Percentiles rank a stretch among this genome's conserved stretches.
phyloP scores from a whole-genome alignment of 2,329 filamentous ascomycete species.

The Thermothelomyces thermophilus region DNA sequence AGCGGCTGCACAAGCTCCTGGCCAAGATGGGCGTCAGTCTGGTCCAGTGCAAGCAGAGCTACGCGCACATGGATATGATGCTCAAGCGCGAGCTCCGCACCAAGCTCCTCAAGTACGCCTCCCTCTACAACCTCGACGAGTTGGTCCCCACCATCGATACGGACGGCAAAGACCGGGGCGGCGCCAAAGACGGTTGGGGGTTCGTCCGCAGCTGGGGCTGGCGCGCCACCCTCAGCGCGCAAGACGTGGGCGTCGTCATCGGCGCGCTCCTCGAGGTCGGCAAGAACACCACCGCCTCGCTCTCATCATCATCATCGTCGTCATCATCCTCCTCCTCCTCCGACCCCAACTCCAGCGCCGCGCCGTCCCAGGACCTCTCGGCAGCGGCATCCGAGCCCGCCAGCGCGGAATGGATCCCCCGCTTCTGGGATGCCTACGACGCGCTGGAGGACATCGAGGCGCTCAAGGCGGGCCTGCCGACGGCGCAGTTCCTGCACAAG shows the following conservation, averaged over 20 bases:
- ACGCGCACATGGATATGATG: constrained; percentile 98
- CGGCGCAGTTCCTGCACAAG: constrained; percentile 81
- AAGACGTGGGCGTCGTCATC: constrained; percentile 88
- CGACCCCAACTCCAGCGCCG: constrained; percentile 14
- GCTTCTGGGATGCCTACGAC: constrained; percentile 69
- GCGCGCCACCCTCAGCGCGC: constrained; percentile 87
- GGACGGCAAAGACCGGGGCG: constrained; percentile 60
- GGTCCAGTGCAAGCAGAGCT: constrained; percentile 88
- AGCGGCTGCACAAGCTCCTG: constrained; percentile 84
- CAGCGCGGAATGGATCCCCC: constrained; percentile 57
- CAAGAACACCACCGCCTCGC: constrained; percentile 39
- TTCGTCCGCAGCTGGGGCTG: constrained; percentile 98
- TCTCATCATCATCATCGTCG: constrained; percentile 9
- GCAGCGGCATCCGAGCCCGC: constrained; percentile 40
- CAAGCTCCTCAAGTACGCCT: constrained; percentile 84
- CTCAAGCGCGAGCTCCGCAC: constrained; percentile 81
- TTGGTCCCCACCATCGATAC: constrained; percentile 76
- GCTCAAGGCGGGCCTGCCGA: constrained; percentile 68
- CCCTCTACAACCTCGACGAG: constrained; percentile 87
- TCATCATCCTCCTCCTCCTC: constrained; percentile 22
- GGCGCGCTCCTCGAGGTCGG: constrained; percentile 91
- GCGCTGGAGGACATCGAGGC: constrained; percentile 67
- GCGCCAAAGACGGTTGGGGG: constrained; percentile 86
- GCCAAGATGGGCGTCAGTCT: constrained; percentile 98
- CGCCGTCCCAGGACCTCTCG: constrained; percentile 34